Evolutionary conservation across 1,284 basidiomycete species (phyloP), one percentile per base, ranked within the genome.

Genomic region (Xerocomus cyaneibrunnescens): DNA sequence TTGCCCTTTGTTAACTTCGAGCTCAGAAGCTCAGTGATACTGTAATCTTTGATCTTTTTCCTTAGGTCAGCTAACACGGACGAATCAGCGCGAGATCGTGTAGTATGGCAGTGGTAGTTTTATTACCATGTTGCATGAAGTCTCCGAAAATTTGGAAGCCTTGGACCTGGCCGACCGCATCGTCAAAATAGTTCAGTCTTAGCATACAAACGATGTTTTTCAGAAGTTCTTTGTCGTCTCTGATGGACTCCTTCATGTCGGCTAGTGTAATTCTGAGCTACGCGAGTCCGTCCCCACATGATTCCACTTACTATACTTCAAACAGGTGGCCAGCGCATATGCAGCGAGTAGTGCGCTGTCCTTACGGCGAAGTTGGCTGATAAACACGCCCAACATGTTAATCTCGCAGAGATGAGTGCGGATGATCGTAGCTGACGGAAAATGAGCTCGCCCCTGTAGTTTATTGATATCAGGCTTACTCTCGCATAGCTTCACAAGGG

Each of bases 101-200:
- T 14, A n/a, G 2, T n/a, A 23, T 21, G 17, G 30, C 30, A 7
- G 13, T 5, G 13, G 3, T 22, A 17, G 7, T n/a, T 17, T 12
- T 28, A 16, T 52, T 55, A 64, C 61, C 52, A 5, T 64, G 21
- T 40, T 48, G 46, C 54, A 66, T 66, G 6, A 68, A 31, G 22
- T 62, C 50, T 12, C 39, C 42, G 9, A 68, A 67, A 5, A 64
- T 54, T 17, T 65, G 65, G 45, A 68, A 68, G 2, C 65, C 62
- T 45, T 64, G 61, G 5, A 66, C 48, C 5, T 16, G 44, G n/a
- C 65, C 64, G 1, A 64, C 51, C 9, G 62, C 55, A 36, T 67
- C 65, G 5, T 67, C 61, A 10, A 64, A 68, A n/a, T 58, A 68
- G 44, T 68, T 51, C 28, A 56, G 37, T 22, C 40, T 44, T 8